These are phyloP conservation scores for Sarocladiaceae sp. DNA, from an alignment of 2,329 filamentous ascomycete species.

Conservation along the genomic window DNA sequence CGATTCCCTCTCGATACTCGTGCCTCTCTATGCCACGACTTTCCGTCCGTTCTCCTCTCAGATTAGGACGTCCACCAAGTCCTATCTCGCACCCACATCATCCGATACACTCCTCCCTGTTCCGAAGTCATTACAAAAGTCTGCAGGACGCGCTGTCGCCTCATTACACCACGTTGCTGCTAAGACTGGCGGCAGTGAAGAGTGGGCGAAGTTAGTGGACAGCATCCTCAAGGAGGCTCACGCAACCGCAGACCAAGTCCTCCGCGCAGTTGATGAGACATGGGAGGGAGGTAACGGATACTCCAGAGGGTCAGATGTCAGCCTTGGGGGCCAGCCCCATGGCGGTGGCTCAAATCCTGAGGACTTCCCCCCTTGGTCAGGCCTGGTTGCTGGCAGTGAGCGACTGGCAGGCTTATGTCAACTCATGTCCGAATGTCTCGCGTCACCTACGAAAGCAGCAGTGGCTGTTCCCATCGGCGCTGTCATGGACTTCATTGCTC, in stretches of 20 bases:
- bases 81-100: conserved; percentile 58
- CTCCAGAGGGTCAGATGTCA: conserved; percentile 29
- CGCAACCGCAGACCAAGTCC: conserved; percentile 65
- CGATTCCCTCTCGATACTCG: conserved; percentile 62
- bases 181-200: conserved; percentile 69
- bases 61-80: conserved; percentile 53
- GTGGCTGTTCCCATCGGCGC: conserved; percentile 62
- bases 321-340: conserved; percentile 38
- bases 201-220: conserved; percentile 67
- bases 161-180: conserved; percentile 74
- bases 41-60: conserved; percentile 71
- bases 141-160: conserved; percentile 59
- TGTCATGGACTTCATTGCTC: conserved; percentile 61
- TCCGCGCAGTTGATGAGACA: conserved; percentile 73
- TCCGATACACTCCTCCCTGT: conserved; percentile 39
- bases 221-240: conserved; percentile 60
- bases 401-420: conserved; percentile 61
- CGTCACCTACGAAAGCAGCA: conserved; percentile 55
- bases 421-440: conserved; percentile 58
- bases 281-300: conserved; percentile 64
- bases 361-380: conserved; percentile 63
- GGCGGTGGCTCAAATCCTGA: conserved; percentile 40
- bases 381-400: conserved; percentile 66
- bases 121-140: conserved; percentile 45
- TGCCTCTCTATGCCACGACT: conserved; percentile 77